Conservation (phyloP, 768 basidiomycete species). For the Kwoniella sp. region DNA sequence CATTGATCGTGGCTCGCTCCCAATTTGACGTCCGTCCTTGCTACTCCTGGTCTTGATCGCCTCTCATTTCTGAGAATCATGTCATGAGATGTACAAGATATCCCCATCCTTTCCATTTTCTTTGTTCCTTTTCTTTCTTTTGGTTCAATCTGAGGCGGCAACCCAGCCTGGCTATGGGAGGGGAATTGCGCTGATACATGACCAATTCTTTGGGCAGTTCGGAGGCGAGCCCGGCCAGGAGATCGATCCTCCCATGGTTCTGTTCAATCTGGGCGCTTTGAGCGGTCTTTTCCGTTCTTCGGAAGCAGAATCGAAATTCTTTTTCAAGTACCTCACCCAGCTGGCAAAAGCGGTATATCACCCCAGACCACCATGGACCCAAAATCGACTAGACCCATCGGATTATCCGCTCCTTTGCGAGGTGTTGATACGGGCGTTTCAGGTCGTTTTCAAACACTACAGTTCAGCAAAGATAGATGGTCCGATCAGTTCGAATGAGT, state of each 20-base stretch:
- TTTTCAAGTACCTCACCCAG: not conserved
- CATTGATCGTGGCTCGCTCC: too few species aligned
- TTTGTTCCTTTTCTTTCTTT: too few species aligned
- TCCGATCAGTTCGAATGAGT: not conserved
- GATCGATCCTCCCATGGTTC: not conserved
- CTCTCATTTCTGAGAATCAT: too few species aligned
- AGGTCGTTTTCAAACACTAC: not conserved
- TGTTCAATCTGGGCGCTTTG: not conserved
- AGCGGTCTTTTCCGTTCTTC: not conserved
- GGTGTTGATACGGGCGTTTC: not conserved
- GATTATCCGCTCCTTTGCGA: not conserved
- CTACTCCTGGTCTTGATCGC: too few species aligned
- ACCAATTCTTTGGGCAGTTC: too few species aligned
- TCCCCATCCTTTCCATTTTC: too few species aligned
- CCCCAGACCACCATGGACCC: not conserved
- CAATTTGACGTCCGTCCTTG: too few species aligned
- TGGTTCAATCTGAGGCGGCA: too few species aligned
- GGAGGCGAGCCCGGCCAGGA: not conserved
- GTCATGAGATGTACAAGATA: too few species aligned
- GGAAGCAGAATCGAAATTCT: not conserved
- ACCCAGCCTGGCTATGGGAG: too few species aligned
- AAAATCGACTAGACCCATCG: too few species aligned
- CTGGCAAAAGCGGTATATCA: not conserved
- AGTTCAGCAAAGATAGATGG: not conserved
- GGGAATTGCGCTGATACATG: too few species aligned